Percentiles rank a stretch among this genome's conserved stretches.
phyloP scores from a whole-genome alignment of 2,329 filamentous ascomycete genomes.

The Colletotrichum costaricense region DNA sequence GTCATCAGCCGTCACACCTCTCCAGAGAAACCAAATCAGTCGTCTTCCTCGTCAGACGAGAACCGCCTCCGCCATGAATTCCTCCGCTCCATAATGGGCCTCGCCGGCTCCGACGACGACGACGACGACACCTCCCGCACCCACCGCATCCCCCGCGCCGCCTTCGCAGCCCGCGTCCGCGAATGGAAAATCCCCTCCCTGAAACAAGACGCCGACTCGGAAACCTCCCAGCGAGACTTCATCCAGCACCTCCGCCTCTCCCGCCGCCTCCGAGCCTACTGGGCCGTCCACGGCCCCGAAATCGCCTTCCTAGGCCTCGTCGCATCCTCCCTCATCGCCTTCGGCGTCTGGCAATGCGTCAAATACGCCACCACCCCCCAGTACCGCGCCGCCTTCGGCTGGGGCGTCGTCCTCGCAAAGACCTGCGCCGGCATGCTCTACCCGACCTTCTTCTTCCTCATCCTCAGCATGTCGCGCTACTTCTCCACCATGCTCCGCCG shows the following conservation, averaged over 20 bases:
- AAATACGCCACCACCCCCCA: slow-evolving; percentile 58
- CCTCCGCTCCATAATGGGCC: slow-evolving; percentile 60
- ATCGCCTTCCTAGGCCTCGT: slow-evolving; percentile 62
- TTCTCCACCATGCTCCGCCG: slow-evolving; percentile 63
- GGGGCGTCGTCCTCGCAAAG: slow-evolving; percentile 67
- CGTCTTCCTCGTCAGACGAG: slow-evolving; percentile 39
- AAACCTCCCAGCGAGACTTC: slow-evolving; percentile 58
- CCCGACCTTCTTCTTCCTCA: slow-evolving; percentile 68
- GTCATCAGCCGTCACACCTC: slow-evolving; percentile 45
- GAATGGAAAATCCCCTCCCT: slow-evolving; percentile 61
- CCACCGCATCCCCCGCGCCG: slow-evolving; percentile 54
- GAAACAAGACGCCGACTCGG: slow-evolving; percentile 58
- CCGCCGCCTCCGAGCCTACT: slow-evolving; percentile 61
- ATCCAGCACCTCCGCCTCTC: slow-evolving; percentile 56
- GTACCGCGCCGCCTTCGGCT: slow-evolving; percentile 63
- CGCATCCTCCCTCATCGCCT: slow-evolving; percentile 57
- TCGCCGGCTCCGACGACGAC: slow-evolving; percentile 43
- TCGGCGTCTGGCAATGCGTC: slow-evolving; percentile 66
- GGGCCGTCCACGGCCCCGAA: slow-evolving; percentile 65
- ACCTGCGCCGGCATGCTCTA: slow-evolving; percentile 65
- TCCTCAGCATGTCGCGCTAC: slow-evolving; percentile 69
- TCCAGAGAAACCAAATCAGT: slow-evolving; percentile 37
- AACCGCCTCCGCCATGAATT: slow-evolving; percentile 60
- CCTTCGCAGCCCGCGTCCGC: slow-evolving; percentile 57
- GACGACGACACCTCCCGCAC: slow-evolving; percentile 50